Percentiles rank a stretch among this genome's conserved stretches.
Conservation (phyloP, 805 yeast species). For the Nakazawaea pomicola region DNA sequence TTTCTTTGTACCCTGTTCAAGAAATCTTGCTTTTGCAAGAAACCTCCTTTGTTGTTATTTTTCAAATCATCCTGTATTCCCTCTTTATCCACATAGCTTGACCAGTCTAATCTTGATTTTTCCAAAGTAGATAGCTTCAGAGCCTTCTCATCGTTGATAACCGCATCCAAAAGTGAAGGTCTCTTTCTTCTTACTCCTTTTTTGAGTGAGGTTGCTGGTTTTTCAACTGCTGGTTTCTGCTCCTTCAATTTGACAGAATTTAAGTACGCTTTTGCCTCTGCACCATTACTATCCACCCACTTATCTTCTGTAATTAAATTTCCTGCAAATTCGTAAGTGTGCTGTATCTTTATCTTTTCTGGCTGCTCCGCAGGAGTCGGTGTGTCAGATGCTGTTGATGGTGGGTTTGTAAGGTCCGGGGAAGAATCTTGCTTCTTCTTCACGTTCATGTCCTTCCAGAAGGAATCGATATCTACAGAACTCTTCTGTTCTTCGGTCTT, state of each 20-base stretch:
- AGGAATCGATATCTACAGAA: conserved; percentile 41
- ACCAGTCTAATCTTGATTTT: conserved; percentile 93
- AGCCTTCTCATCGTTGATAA: conserved; percentile 61
- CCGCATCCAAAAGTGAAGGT: conserved; percentile 71
- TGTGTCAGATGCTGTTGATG: conserved; percentile 1
- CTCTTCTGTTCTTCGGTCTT: conserved; percentile 15
- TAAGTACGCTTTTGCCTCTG: conserved; percentile 82
- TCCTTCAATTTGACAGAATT: conserved; percentile 42
- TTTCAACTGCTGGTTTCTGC: conserved; percentile 7
- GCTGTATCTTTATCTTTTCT: conserved; percentile 62
- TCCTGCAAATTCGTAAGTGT: conserved; percentile 88
- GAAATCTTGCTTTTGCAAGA: conserved; percentile 87
- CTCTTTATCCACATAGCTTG: conserved; percentile 82
- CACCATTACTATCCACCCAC: conserved; percentile 69
- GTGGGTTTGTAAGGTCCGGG: background rate
- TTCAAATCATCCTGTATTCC: conserved; percentile 80
- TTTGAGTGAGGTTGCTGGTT: conserved; percentile 10
- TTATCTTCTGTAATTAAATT: conserved; percentile 73
- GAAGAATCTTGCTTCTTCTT: conserved; percentile 1
- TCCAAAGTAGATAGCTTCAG: conserved; percentile 87
- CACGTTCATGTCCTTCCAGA: conserved; percentile 51
- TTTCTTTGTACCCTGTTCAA: conserved; percentile 65
- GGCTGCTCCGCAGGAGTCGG: conserved; percentile 18
- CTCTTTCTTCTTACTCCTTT: conserved; percentile 54
- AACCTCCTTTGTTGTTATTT: conserved; percentile 83